These are phyloP conservation scores for Pythium dissimile DNA, from an alignment of 352 stramenopile genomes.

Conservation along the genomic window DNA sequence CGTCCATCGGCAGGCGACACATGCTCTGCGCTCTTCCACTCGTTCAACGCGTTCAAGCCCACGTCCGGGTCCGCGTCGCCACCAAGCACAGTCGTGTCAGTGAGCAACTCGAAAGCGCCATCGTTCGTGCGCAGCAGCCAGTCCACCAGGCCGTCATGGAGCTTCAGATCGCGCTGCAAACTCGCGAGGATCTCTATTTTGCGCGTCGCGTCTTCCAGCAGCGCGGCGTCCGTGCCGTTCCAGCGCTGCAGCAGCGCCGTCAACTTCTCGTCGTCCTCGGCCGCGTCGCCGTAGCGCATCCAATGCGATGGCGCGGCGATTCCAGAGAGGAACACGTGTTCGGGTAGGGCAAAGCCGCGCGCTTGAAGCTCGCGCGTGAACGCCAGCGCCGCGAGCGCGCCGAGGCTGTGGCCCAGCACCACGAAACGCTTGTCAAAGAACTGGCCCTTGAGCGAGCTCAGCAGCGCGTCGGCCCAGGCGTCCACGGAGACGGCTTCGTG, in stretches of 20 bases:
- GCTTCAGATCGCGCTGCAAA: conserved; percentile 40
- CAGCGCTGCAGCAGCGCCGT: conserved; percentile 45
- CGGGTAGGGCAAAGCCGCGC: conserved; percentile 43
- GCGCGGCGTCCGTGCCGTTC: conserved; percentile 52
- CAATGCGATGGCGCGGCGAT: conserved; percentile 31
- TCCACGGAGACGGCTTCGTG: conserved; percentile 8
- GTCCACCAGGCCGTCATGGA: conserved; percentile 49
- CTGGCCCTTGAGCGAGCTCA: conserved; percentile 26
- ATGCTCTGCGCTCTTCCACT: conserved; percentile 38
- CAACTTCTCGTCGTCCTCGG: conserved; percentile 31
- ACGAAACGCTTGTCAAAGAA: conserved; percentile 81
- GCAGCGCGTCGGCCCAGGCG: conserved; percentile 33
- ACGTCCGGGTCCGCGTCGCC: conserved; percentile 39
- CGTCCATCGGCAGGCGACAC: too few relatives aligned
- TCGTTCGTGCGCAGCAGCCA: conserved; percentile 33
- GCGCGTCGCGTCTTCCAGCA: conserved; percentile 47
- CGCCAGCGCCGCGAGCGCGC: conserved; percentile 52
- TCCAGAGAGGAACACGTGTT: conserved; percentile 61
- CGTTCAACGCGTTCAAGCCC: conserved; percentile 28
- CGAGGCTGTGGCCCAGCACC: conserved; percentile 63
- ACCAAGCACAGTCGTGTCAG: conserved; percentile 49
- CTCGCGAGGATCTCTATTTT: conserved; percentile 29
- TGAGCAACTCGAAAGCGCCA: conserved; percentile 21
- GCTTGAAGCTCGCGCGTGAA: conserved; percentile 44
- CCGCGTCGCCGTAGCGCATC: conserved; percentile 31